Percentiles rank a stretch among this genome's conserved stretches.
Evolutionary conservation across 805 yeast species (phyloP).

Genomic region (Starmera pachycereana): DNA sequence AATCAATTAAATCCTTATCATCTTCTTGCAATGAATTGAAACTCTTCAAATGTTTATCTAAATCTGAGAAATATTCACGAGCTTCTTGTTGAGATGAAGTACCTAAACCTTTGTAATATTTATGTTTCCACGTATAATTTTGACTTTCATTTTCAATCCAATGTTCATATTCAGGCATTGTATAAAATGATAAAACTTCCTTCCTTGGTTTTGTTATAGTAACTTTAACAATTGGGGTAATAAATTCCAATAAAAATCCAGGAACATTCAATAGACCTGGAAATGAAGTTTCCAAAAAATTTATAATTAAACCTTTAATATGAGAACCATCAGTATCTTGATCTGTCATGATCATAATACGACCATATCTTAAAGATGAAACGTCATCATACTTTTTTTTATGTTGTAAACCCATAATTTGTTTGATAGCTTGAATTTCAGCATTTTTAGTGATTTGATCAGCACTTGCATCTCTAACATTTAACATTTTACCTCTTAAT

Average conservation of each 20-base stretch:
- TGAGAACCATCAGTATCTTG: slow-evolving; percentile 99
- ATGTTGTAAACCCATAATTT: slow-evolving; percentile 93
- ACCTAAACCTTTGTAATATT: slow-evolving; percentile 98
- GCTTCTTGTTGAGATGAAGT: slow-evolving; percentile 79
- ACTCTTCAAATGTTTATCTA: slow-evolving; percentile 77
- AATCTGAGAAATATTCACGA: slow-evolving; percentile 76
- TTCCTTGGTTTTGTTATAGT: slow-evolving; percentile 56
- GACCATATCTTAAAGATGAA: slow-evolving; percentile 81
- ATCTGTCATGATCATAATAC: slow-evolving; percentile 98
- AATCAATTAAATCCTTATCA: slow-evolving; percentile 71
- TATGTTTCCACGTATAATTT: slow-evolving; percentile 74
- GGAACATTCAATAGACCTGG: slow-evolving; percentile 89
- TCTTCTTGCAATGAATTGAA: slow-evolving; percentile 74
- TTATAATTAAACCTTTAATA: slow-evolving; percentile 90
- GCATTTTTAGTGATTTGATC: slow-evolving; percentile 89
- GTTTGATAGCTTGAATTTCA: slow-evolving; percentile 91
- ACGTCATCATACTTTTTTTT: slow-evolving; percentile 71
- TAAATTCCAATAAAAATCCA: slow-evolving; percentile 86
- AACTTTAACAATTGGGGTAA: slow-evolving; percentile 93
- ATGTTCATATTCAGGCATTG: slow-evolving; percentile 89
- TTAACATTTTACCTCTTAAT: slow-evolving; percentile 85
- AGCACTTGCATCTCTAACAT: slow-evolving; percentile 94
- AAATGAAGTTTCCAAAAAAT: slow-evolving; percentile 85
- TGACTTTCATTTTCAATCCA: slow-evolving; percentile 86
- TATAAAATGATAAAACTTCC: slow-evolving; percentile 65